These are phyloP conservation scores for Paramecium biaurelia DNA, from an alignment of 73 alveolate genomes.

Conservation along the genomic window DNA sequence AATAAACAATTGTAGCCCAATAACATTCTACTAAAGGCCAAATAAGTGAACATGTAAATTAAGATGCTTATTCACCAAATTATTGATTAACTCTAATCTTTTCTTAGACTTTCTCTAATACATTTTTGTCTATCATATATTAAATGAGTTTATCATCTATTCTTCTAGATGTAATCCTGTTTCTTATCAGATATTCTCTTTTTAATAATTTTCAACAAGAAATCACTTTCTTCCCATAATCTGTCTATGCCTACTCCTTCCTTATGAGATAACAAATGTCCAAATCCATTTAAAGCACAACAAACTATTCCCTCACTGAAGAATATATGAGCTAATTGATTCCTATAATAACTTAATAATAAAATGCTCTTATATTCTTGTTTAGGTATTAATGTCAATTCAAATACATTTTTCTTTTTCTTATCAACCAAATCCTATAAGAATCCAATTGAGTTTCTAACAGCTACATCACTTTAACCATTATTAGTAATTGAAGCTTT, in stretches of 20 bases:
- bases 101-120: slow-evolving; percentile 51
- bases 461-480: slow-evolving; percentile 67
- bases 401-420: slow-evolving; percentile 82
- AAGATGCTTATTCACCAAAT: slow-evolving; percentile 66
- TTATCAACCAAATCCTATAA: slow-evolving; percentile 56
- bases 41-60: slow-evolving; percentile 74
- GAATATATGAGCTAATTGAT: slow-evolving; percentile 73
- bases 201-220: slow-evolving; percentile 68
- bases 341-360: slow-evolving; percentile 85
- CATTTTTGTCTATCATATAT: slow-evolving; percentile 69
- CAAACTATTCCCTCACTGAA: slow-evolving; percentile 73
- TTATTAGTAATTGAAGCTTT: slow-evolving; percentile 48
- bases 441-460: slow-evolving; percentile 66
- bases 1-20: slow-evolving; percentile 80
- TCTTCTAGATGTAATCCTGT: slow-evolving; percentile 50
- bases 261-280: slow-evolving; percentile 70
- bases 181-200: slow-evolving; percentile 75
- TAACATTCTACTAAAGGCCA: slow-evolving; percentile 92
- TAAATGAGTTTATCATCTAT: slow-evolving; percentile 48
- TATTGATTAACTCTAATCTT: slow-evolving; percentile 38
- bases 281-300: slow-evolving; percentile 79
- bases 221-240: slow-evolving; percentile 74
- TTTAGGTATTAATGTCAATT: slow-evolving; percentile 75
- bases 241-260: slow-evolving; percentile 75
- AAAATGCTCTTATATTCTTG: slow-evolving; percentile 83